These are phyloP conservation scores for Lupinus albus DNA, from an alignment of 306 rosid genomes.

Conservation along the genomic window DNA sequence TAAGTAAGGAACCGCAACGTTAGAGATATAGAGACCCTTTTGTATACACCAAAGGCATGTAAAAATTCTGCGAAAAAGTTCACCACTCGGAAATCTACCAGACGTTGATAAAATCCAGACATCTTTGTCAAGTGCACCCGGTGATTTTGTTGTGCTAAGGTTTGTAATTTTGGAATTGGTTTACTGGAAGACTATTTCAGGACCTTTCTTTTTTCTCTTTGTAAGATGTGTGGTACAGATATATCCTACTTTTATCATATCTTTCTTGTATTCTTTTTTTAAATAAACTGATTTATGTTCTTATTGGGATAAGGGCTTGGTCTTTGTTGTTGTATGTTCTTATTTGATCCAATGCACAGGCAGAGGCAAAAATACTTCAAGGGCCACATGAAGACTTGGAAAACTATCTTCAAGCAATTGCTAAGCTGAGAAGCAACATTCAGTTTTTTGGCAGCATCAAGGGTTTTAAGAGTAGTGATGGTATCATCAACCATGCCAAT, in stretches of 20 bases:
- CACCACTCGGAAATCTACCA: neutral
- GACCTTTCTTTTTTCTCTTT: constrained; percentile 9
- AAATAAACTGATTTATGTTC: constrained; percentile 24
- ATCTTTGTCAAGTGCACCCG: constrained; percentile 12
- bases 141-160: constrained; percentile 18
- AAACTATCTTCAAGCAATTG: constrained; percentile 87
- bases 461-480: constrained; percentile 73
- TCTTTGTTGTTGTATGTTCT: too few relatives aligned
- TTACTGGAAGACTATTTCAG: neutral
- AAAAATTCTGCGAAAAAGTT: neutral
- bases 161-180: neutral
- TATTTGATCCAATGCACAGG: constrained; percentile 54
- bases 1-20: neutral
- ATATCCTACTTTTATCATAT: neutral
- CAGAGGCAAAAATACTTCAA: constrained; percentile 69
- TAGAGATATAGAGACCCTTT: neutral
- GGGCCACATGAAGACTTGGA: constrained; percentile 97
- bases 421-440: constrained; percentile 75
- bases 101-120: neutral
- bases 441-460: constrained; percentile 73
- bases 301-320: too few relatives aligned
- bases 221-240: neutral
- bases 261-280: constrained; percentile 1
- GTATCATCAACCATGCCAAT: constrained; percentile 69
- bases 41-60: neutral